Evolutionary conservation across 2,329 filamentous ascomycete species (phyloP).

Genomic region (Sarocladium oryzae): DNA sequence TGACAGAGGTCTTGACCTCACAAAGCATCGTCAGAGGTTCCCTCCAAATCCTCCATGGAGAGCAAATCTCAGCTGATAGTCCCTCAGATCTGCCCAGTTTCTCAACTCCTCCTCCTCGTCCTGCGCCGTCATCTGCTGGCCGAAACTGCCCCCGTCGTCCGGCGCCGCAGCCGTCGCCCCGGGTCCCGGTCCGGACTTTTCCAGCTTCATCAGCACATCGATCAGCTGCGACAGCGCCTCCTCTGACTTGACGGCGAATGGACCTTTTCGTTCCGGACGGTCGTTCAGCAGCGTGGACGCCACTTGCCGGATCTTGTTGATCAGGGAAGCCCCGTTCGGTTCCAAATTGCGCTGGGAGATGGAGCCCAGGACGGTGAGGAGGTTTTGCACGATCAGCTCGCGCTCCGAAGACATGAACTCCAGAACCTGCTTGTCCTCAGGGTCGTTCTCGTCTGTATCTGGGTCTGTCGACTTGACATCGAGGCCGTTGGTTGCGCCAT

Average conservation of each 20-base stretch:
- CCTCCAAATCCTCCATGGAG: constrained; percentile 17
- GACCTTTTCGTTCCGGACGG: constrained; percentile 43
- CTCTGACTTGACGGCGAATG: constrained; percentile 51
- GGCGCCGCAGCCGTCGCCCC: constrained; percentile 16
- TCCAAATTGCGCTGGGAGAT: constrained; percentile 85
- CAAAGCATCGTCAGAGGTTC: neutral
- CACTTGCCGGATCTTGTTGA: constrained; percentile 79
- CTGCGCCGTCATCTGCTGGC: constrained; percentile 39
- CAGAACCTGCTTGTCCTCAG: constrained; percentile 44
- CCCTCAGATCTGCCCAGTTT: constrained; percentile 71
- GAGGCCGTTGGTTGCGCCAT: constrained; percentile 19
- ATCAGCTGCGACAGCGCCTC: constrained; percentile 67
- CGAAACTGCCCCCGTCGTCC: constrained; percentile 16
- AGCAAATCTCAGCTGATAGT: constrained; percentile 67
- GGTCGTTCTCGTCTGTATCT: constrained; percentile 30
- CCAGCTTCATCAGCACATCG: constrained; percentile 67
- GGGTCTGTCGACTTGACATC: constrained; percentile 26
- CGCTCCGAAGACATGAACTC: constrained; percentile 67
- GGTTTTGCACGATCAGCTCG: constrained; percentile 73
- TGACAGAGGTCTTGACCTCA: too few relatives aligned
- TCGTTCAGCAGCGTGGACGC: constrained; percentile 70
- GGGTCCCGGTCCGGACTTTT: constrained; percentile 47
- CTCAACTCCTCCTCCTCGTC: constrained; percentile 71
- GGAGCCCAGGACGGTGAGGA: constrained; percentile 66
- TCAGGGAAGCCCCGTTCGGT: constrained; percentile 57